phyloP scores from a whole-genome alignment of 805 yeast genomes.

The Wickerhamiella dianesei region DNA sequence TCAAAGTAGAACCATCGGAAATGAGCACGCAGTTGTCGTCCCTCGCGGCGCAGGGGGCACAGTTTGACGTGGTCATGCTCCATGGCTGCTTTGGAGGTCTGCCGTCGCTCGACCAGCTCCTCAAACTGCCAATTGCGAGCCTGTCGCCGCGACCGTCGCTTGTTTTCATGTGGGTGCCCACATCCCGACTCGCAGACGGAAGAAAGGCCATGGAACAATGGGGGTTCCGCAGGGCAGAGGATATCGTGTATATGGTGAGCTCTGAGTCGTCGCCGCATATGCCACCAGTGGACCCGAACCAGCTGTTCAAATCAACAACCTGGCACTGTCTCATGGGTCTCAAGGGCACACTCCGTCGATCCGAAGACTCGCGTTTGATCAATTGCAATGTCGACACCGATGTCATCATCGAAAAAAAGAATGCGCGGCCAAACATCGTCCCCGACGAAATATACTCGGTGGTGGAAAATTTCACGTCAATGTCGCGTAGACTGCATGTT shows the following conservation, averaged over 20 bases:
- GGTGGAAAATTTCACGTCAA: conserved; percentile 78
- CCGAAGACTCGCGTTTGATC: conserved; percentile 69
- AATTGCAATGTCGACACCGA: conserved; percentile 92
- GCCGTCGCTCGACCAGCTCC: conserved; percentile 55
- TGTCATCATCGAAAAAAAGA: conserved; percentile 48
- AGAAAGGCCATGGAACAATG: conserved; percentile 34
- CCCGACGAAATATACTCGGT: conserved; percentile 69
- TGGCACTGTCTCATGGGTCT: conserved; percentile 99
- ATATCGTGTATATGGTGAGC: conserved; percentile 68
- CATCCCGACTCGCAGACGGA: conserved; percentile 50
- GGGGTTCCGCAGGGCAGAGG: conserved; percentile 81
- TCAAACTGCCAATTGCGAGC: conserved; percentile 54
- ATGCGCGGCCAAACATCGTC: conserved; percentile 29
- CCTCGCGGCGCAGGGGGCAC: conserved; percentile 48
- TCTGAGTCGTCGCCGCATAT: conserved; percentile 50
- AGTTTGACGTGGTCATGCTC: conserved; percentile 84
- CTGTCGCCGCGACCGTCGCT: conserved; percentile 78
- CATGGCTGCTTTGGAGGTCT: conserved; percentile 47
- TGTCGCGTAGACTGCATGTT: conserved; percentile 71
- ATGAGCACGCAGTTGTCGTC: conserved; percentile 43
- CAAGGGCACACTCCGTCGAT: conserved; percentile 82
- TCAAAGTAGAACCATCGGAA: conserved; percentile 36
- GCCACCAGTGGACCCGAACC: conserved; percentile 36
- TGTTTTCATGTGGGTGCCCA: conserved; percentile 76
- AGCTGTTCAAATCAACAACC: conserved; percentile 44